A percentile compares a stretch with the other conserved stretches of the same genome.
These are phyloP conservation scores for Cyberlindnera misumaiensis DNA, from an alignment of 805 yeast species.

Conservation along the genomic window DNA sequence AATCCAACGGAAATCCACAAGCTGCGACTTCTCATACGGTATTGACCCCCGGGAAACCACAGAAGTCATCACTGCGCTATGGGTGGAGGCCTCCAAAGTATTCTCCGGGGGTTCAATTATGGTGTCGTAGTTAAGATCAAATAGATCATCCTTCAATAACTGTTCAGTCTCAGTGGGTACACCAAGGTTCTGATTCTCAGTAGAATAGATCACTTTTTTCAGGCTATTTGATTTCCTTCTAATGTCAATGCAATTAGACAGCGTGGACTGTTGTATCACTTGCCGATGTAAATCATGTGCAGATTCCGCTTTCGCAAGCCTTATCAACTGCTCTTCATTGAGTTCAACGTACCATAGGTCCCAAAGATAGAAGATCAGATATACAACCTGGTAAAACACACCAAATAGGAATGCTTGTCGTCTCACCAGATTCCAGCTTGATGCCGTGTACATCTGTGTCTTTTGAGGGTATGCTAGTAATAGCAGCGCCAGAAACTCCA, in stretches of 20 bases:
- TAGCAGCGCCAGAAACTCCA: constrained; percentile 29
- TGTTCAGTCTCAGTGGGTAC: not conserved
- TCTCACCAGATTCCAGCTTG: constrained; percentile 34
- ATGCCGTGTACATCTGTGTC: constrained; percentile 20
- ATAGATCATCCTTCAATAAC: not conserved
- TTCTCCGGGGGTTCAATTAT: not conserved
- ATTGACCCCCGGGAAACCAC: constrained; percentile 10
- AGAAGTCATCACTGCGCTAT: constrained; percentile 9
- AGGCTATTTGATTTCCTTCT: constrained; percentile 24
- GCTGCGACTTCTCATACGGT: constrained; percentile 1
- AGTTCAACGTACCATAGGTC: constrained; percentile 24
- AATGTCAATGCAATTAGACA: constrained; percentile 31
- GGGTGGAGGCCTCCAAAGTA: not conserved
- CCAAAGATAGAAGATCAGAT: constrained; percentile 27
- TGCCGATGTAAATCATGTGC: constrained; percentile 12
- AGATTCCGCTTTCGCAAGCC: constrained; percentile 8
- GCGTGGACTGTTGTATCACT: constrained; percentile 26
- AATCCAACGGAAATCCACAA: constrained; percentile 9
- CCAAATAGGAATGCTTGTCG: constrained; percentile 35
- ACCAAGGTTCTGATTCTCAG: constrained; percentile 5
- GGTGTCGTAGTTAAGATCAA: not conserved
- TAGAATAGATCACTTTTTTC: constrained; percentile 15
- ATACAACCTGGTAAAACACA: constrained; percentile 9
- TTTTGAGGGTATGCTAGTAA: constrained; percentile 35
- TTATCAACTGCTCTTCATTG: constrained; percentile 7